These are phyloP conservation scores for Ogataea nakhonphanomensis DNA, from an alignment of 805 yeast genomes.

Conservation along the genomic window DNA sequence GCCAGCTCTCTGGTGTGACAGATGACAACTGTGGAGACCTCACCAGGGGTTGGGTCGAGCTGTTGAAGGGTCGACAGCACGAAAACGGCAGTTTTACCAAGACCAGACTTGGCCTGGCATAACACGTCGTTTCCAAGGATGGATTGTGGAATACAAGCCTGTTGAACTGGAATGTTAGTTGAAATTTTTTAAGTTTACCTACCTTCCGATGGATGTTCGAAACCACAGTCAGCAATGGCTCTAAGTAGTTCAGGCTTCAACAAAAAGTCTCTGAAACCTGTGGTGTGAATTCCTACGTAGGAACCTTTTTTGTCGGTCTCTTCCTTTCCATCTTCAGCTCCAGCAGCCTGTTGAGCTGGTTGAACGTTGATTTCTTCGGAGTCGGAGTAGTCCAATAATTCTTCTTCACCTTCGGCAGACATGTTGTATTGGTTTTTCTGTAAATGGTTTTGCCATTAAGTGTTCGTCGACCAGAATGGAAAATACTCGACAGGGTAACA, in stretches of 20 bases:
- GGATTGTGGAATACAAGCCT: conserved; percentile 96
- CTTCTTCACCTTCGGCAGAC: conserved; percentile 99
- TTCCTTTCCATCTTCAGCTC: conserved; percentile 46
- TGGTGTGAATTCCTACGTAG: conserved; percentile 96
- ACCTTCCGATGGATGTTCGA: conserved; percentile 99
- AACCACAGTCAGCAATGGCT: conserved; percentile 98
- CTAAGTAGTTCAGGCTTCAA: conserved; percentile 95
- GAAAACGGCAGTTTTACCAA: conserved; percentile 98
- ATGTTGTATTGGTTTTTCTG: conserved; percentile 32
- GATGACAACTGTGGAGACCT: conserved; percentile 87
- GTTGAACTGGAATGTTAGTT: conserved; percentile 64
- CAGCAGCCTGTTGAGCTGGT: conserved; percentile 43
- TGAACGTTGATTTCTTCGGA: conserved; percentile 90
- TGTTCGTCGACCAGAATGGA: conserved; percentile 10
- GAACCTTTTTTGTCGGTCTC: conserved; percentile 90
- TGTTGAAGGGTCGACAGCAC: conserved; percentile 95
- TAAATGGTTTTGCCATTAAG: conserved; percentile 9
- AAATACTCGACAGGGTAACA: conserved; percentile 17
- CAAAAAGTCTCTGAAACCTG: conserved; percentile 96
- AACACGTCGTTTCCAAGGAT: conserved; percentile 96
- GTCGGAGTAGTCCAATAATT: conserved; percentile 97
- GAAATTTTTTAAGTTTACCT: conserved; percentile 37
- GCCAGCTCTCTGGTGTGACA: conserved; percentile 99
- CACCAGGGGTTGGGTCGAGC: conserved; percentile 96
- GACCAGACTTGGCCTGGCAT: conserved; percentile 99